Evolutionary conservation across 1,284 basidiomycete species (phyloP).

Genomic region (Ceratobasidium sp.): DNA sequence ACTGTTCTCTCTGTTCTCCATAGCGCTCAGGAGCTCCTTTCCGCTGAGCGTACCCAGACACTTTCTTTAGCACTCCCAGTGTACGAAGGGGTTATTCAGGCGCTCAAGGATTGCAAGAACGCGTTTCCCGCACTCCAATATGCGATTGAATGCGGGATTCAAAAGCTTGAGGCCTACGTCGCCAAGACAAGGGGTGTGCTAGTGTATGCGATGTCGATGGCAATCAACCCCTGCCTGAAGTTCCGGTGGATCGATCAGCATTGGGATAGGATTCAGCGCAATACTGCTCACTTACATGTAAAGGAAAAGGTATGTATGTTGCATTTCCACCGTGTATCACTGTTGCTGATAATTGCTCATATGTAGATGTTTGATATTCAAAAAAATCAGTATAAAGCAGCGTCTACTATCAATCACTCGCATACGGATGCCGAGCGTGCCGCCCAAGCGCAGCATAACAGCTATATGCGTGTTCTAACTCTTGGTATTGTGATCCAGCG

Average conservation of each 20-base stretch:
- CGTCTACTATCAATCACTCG: neutral
- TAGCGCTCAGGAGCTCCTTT: slow-evolving; percentile 43
- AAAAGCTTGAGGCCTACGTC: slow-evolving; percentile 18
- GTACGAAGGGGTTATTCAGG: slow-evolving; percentile 41
- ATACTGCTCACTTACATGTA: neutral
- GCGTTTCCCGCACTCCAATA: slow-evolving; percentile 18
- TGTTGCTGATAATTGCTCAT: neutral
- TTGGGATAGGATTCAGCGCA: slow-evolving; percentile 2
- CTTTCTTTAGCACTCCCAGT: slow-evolving; percentile 41
- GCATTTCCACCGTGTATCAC: neutral
- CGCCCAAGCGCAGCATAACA: neutral
- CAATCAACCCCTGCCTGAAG: slow-evolving; percentile 29
- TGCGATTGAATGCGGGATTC: slow-evolving; percentile 8
- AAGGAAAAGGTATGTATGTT: neutral
- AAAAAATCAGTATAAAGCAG: neutral
- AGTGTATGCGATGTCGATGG: slow-evolving; percentile 21
- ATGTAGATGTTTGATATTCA: slow-evolving; percentile 17
- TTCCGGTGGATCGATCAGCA: slow-evolving; percentile 33
- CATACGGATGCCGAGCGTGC: slow-evolving; percentile 9
- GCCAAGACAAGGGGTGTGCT: neutral
- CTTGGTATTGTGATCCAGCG: neutral
- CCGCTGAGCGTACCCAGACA: slow-evolving; percentile 45
- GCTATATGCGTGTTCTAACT: slow-evolving; percentile 18
- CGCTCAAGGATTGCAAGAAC: neutral
- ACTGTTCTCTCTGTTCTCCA: slow-evolving; percentile 15